Conservation (phyloP, 169 alveolate species). For the Perkinsus olseni region DNA sequence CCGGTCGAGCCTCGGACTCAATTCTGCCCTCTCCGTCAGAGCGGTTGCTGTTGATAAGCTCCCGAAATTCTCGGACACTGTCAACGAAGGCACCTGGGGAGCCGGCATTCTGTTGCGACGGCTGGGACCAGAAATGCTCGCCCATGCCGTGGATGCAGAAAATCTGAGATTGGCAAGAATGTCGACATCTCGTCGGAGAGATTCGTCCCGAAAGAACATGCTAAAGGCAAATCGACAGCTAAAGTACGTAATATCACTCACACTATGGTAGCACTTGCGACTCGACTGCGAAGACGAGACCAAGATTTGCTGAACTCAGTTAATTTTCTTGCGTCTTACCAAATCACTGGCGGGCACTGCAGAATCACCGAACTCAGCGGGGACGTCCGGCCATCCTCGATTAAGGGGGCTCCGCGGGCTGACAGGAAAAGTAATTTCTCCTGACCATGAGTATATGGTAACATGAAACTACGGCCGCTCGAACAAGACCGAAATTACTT, state of each 20-base stretch:
- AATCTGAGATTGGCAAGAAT: neutral
- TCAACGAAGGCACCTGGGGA: neutral
- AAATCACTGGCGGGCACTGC: neutral
- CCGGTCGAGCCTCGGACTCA: neutral
- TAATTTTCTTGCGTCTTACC: no score
- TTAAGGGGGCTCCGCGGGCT: neutral
- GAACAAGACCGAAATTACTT: no score
- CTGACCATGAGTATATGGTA: neutral
- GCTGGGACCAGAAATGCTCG: neutral
- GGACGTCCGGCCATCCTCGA: neutral
- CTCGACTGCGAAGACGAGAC: no score
- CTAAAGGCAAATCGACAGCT: no score
- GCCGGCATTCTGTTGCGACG: neutral
- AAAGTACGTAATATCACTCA: no score
- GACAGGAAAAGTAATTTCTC: neutral
- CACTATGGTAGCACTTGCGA: no score
- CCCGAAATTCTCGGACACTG: neutral
- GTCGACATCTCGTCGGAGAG: no score
- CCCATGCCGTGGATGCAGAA: neutral
- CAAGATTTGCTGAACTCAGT: no score
- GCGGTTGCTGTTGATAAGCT: neutral
- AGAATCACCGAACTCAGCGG: neutral
- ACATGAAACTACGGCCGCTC: no score
- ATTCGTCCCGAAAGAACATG: no score
- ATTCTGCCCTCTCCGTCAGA: neutral